Evolutionary conservation across 2,329 filamentous ascomycete genomes (phyloP), one percentile per base, ranked within the genome.

Genomic region (Mariannaea elegans): DNA sequence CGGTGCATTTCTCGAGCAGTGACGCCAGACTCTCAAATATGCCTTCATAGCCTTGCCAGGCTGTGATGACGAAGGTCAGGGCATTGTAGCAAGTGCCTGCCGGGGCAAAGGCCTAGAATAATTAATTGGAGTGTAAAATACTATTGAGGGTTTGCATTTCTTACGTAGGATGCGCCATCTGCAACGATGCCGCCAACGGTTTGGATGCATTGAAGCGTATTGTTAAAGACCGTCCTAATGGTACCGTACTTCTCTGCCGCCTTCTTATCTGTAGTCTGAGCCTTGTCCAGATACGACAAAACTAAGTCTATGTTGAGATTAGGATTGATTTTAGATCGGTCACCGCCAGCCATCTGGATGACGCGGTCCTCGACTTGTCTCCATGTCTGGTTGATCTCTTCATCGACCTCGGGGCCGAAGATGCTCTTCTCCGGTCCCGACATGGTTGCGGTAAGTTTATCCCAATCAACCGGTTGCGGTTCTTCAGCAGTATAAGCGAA

Each of bases 61-160:
- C 74, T 54, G 69, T 64, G 16, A 76, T 73, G 50, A 75, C 74
- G 53, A 75, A 76, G 10, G 73, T 75, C 16, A 76, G 70, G n/a
- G 74, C 74, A 59, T 71, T 75, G 44, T 72, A 76, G 57, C 73
- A 76, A 64, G 72, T 74, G 9, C 68, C 65, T 9, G 74, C 68
- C 7, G 74, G 74, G 16, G 66, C 74, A 39, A 76, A 76, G 45
- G 72, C 73, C 71, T 75, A 38, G 48, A 68, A 10, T 14, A 9
- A 21, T 53, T 7, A 45, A 36, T 24, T 5, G 29, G 19, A 9
- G 21, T 31, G 19, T 23, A 5, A 14, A 32, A 21, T 13, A 8
- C 16, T 12, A 6, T 27, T 36, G 9, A n/a, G 14, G 31, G 63
- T 58, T 5, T 2, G n/a, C 16, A 10, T 29, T 13, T 29, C 59